A percentile compares a stretch with the other conserved stretches of the same genome.
Conservation (phyloP, 106 monocot genomes). For the Iris macrosiphon region DNA sequence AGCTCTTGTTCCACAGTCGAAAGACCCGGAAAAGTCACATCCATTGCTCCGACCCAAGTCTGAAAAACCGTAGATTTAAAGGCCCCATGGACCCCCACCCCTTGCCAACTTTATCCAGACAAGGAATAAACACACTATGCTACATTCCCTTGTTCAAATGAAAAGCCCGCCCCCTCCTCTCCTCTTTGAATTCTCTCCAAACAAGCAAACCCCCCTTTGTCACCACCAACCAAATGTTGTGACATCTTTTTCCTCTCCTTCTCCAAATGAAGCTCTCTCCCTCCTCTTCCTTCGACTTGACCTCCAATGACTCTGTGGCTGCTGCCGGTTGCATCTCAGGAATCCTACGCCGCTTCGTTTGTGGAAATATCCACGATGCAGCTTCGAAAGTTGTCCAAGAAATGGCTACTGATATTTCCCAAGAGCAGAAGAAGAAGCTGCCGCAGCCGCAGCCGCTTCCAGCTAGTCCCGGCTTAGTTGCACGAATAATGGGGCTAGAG, state of each 20-base stretch:
- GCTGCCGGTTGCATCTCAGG: conserved; percentile 14
- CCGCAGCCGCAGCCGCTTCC: too few relatives aligned
- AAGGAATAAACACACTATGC: too few relatives aligned
- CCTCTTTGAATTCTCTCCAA: too few relatives aligned
- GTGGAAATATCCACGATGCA: not conserved
- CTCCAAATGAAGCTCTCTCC: not conserved
- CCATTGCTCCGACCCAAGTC: not conserved
- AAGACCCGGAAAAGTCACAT: not conserved
- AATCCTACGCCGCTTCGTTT: conserved; percentile 9
- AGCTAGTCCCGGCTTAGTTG: not conserved
- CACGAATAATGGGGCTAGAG: not conserved
- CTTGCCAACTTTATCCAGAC: not conserved
- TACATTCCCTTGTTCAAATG: not conserved
- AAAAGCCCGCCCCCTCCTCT: conserved; percentile 9
- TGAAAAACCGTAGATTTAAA: conserved; percentile 6
- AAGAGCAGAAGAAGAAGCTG: not conserved
- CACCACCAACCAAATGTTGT: too few relatives aligned
- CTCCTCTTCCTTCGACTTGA: conserved; percentile 1
- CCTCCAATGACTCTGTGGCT: not conserved
- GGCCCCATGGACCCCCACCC: not conserved
- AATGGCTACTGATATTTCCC: not conserved
- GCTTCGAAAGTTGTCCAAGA: not conserved
- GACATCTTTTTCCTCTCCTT: too few relatives aligned
- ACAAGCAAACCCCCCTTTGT: too few relatives aligned
- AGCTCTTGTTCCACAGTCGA: too few relatives aligned